Base-by-base conservation (phyloP, 148 eudicot species). In the Salicornia ramosissima region DNA sequence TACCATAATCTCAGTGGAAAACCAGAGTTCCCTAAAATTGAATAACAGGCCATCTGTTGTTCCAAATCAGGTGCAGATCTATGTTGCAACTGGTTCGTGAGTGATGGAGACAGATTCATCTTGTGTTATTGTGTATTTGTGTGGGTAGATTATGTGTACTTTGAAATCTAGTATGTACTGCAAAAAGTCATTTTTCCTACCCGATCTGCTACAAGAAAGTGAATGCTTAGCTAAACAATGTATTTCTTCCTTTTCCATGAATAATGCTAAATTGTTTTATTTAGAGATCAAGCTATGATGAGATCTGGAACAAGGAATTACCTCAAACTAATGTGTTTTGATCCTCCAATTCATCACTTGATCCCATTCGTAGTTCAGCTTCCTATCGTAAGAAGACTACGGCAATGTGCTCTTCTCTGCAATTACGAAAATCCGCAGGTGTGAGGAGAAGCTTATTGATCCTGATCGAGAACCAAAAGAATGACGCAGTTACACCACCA, bases 61-160 rank as follows among this genome's bases (percentile, higher is more conserved):
- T 60, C 64, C 45, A 60, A 34, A 60, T 60, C 64, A 60, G 14
- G 24, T 60, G 64, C 63, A 60, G 24, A 33, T 36, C 26, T 60
- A 34, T 60, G 64, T 60, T 34, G 64, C 64, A 34, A 9, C 21
- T 60, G 45, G 34, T 60, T 60, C 64, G 64, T 60, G 64, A 18
- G 4, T 33, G 64, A 34, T 60, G 64, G 45, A 33, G 64, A 60
- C 64, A 60, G 43, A 33, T n/a, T 60, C 43, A 60, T 60, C 64
- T 60, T 60, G 45, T 9, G 16, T 36, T 36, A 36, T 36, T 36
- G 40, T 8, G n/a, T n/a, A n/a, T 36, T 36, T 3, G 40, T 36
- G 4, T 36, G 8, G 40, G 4, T 16, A 34, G 15, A 30, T 58
- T 18, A 31, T 28, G 34, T 26, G 3, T 14, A 14, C 26, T 34